These are phyloP conservation scores for Zancudomyces culisetae DNA, from an alignment of 371 early-diverging fungal species.

Conservation along the genomic window DNA sequence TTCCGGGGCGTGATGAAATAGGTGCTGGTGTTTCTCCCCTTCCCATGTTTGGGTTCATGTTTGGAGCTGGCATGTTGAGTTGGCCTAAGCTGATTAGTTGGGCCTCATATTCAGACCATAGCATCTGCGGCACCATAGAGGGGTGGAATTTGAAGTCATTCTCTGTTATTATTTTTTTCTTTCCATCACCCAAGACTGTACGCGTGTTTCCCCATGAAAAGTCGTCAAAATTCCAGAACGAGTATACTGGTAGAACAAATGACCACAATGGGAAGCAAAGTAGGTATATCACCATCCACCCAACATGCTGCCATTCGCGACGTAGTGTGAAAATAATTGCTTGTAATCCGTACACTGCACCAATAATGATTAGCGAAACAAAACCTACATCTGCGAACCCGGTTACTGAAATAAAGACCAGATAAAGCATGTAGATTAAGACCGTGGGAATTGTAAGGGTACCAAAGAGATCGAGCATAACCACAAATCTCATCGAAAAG, in stretches of 20 bases:
- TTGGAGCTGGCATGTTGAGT: conserved; percentile 21
- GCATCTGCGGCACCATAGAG: conserved; percentile 56
- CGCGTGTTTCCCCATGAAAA: conserved; percentile 97
- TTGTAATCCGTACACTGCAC: conserved; percentile 60
- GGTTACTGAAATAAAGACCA: conserved; percentile 57
- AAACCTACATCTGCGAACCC: conserved; percentile 65
- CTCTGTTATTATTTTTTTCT: conserved; percentile 32
- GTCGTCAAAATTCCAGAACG: conserved; percentile 94
- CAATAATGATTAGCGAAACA: conserved; percentile 40
- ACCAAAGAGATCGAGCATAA: conserved; percentile 71
- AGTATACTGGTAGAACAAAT: conserved; percentile 57
- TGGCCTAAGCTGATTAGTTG: conserved; percentile 21
- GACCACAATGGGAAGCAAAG: conserved; percentile 63
- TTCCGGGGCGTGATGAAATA: neutral
- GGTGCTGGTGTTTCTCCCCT: conserved; percentile 8
- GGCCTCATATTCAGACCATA: conserved; percentile 76
- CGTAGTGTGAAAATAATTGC: conserved; percentile 59
- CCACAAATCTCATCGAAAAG: conserved; percentile 90
- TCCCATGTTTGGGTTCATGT: conserved; percentile 18
- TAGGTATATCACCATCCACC: conserved; percentile 83
- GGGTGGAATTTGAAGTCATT: conserved; percentile 64
- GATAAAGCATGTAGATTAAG: conserved; percentile 52
- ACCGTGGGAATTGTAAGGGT: conserved; percentile 80
- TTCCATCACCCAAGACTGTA: conserved; percentile 54
- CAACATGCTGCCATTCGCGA: conserved; percentile 80